phyloP scores from a whole-genome alignment of 2,329 filamentous ascomycete species.

The Exophiala oligosperma region DNA sequence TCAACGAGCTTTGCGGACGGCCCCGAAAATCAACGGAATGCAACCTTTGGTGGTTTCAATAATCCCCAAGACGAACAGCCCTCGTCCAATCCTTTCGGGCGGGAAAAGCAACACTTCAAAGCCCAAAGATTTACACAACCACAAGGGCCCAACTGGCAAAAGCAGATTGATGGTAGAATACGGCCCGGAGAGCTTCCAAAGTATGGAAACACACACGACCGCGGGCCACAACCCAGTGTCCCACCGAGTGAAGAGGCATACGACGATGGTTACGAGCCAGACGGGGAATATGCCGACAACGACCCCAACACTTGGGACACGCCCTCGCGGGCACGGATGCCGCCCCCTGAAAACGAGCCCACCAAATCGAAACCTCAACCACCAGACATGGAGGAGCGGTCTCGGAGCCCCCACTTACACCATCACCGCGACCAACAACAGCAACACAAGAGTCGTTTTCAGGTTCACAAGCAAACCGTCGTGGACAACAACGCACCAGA shows the following conservation, averaged over 20 bases:
- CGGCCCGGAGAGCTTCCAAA: slow-evolving; percentile 10
- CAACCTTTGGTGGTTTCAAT: background rate
- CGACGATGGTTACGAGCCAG: slow-evolving; percentile 16
- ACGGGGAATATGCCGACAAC: slow-evolving; percentile 14
- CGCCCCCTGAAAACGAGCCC: background rate
- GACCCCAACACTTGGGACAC: slow-evolving; percentile 8
- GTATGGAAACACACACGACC: slow-evolving; percentile 3
- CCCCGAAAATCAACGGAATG: background rate
- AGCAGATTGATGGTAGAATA: slow-evolving; percentile 10
- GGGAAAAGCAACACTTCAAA: background rate
- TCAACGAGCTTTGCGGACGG: slow-evolving; percentile 17
- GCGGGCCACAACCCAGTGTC: background rate
- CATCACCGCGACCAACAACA: background rate
- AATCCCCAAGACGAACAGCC: background rate
- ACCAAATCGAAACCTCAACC: background rate
- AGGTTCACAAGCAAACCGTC: slow-evolving; percentile 2
- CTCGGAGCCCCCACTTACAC: no score
- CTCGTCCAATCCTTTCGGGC: background rate
- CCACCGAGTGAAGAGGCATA: background rate
- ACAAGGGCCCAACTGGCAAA: slow-evolving; percentile 7
- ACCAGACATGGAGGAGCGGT: background rate
- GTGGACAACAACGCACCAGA: background rate
- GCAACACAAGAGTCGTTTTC: background rate
- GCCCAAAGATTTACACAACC: background rate
- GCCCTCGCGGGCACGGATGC: slow-evolving; percentile 17